These are phyloP conservation scores for Singerocomus inundabilis DNA, from an alignment of 1,284 basidiomycete species.

Conservation along the genomic window DNA sequence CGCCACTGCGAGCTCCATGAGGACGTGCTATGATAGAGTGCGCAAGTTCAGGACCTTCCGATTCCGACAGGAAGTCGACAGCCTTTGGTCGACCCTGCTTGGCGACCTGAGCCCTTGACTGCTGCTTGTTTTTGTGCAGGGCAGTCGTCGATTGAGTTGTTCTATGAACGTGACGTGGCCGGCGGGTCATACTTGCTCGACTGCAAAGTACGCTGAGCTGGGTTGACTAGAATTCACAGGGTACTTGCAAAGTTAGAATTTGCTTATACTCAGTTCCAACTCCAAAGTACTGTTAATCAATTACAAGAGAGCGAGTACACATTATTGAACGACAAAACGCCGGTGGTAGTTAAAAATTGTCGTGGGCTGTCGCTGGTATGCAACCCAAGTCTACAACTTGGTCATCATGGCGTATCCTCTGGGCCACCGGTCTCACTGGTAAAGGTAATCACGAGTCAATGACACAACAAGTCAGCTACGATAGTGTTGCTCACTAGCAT, in stretches of 20 bases:
- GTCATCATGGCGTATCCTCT: no score
- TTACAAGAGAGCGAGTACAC: no score
- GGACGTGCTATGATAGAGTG: neutral
- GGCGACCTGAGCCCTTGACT: constrained; percentile 4
- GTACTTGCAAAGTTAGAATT: no score
- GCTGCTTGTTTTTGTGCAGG: neutral
- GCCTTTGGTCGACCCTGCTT: constrained; percentile 19
- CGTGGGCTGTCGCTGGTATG: no score
- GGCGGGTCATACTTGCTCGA: constrained; percentile 12
- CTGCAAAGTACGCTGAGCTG: no score
- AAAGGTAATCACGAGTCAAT: constrained; percentile 35
- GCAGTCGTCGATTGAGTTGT: neutral
- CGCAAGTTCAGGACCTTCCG: constrained; percentile 1
- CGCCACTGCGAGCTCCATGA: neutral
- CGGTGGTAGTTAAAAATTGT: neutral
- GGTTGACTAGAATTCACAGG: no score
- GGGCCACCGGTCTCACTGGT: no score
- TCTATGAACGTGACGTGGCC: constrained; percentile 4
- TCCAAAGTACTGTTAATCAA: no score
- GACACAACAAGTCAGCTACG: neutral
- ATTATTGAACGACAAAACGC: no score
- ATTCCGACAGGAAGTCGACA: constrained; percentile 17
- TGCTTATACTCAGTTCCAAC: no score
- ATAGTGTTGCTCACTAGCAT: neutral
- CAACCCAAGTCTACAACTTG: neutral